These are phyloP conservation scores for Auriscalpium microsporum DNA, from an alignment of 768 basidiomycete species.

Conservation along the genomic window DNA sequence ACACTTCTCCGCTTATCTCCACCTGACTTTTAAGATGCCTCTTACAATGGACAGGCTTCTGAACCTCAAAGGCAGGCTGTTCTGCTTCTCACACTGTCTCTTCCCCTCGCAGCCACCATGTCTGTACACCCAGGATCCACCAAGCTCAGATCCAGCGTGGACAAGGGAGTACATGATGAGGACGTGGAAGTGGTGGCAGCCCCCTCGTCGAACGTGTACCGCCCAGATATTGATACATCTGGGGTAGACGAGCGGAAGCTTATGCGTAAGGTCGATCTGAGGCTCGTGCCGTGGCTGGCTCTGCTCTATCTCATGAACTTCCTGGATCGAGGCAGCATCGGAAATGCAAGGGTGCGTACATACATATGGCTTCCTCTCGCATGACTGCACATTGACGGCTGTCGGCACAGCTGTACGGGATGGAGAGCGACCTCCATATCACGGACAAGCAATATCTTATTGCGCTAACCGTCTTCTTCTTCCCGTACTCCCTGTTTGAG, in stretches of 20 bases:
- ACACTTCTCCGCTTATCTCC: too few relatives aligned
- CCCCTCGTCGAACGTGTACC: conserved; percentile 25
- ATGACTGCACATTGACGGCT: not conserved
- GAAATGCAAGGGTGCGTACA: conserved; percentile 57
- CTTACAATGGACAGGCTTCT: too few relatives aligned
- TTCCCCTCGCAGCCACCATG: too few relatives aligned
- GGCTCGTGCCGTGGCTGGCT: conserved; percentile 68
- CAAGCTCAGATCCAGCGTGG: too few relatives aligned
- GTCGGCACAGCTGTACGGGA: conserved; percentile 43
- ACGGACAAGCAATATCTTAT: conserved; percentile 59
- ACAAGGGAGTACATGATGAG: too few relatives aligned
- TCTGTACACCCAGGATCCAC: too few relatives aligned
- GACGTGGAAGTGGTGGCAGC: too few relatives aligned
- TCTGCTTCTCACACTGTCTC: too few relatives aligned
- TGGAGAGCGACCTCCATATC: conserved; percentile 49
- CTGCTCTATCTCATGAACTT: conserved; percentile 71
- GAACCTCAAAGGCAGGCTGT: too few relatives aligned
- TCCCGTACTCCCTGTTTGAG: conserved; percentile 65
- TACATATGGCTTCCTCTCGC: not conserved
- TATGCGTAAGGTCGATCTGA: conserved; percentile 51
- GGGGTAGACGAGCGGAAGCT: conserved; percentile 47
- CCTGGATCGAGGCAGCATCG: conserved; percentile 54
- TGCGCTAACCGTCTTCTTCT: conserved; percentile 69
- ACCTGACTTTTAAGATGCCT: too few relatives aligned
- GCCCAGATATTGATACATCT: conserved; percentile 44